A percentile compares a stretch with the other conserved stretches of the same genome.
These are phyloP conservation scores for Talaromyces atroroseus DNA, from an alignment of 2,329 filamentous ascomycete species.

Conservation along the genomic window DNA sequence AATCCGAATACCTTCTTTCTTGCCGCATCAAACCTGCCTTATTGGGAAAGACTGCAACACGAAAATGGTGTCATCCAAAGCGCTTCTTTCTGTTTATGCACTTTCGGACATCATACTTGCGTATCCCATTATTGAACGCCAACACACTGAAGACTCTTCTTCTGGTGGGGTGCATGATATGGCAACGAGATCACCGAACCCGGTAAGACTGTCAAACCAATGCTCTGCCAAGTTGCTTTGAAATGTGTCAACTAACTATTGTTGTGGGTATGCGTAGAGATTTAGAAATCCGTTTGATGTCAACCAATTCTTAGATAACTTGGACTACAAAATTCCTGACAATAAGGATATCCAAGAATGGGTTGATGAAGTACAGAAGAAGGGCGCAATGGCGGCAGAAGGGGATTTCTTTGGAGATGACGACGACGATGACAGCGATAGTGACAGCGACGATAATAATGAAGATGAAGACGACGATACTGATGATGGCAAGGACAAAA, in stretches of 20 bases:
- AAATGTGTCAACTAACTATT: neutral
- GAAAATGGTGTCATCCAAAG: conserved; percentile 11
- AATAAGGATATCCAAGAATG: conserved; percentile 11
- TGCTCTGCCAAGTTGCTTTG: neutral
- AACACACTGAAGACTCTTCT: neutral
- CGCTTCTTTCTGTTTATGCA: neutral
- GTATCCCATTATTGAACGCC: conserved; percentile 3
- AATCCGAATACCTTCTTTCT: neutral
- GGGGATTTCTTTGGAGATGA: neutral
- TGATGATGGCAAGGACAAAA: neutral
- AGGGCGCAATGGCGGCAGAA: conserved; percentile 9
- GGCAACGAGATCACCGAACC: neutral
- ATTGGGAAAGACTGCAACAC: neutral
- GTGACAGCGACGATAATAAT: neutral
- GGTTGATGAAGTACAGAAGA: conserved; percentile 3
- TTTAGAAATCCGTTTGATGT: conserved; percentile 12
- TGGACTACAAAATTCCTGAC: conserved; percentile 11
- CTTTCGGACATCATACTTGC: neutral
- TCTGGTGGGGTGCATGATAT: neutral
- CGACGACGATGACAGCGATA: neutral
- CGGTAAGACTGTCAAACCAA: neutral
- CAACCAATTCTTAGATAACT: neutral
- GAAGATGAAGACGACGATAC: neutral
- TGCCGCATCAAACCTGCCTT: neutral
- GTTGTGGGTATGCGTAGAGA: neutral